A percentile compares a stretch with the other conserved stretches of the same genome.
These are phyloP conservation scores for Saccharomycopsis javanensis DNA, from an alignment of 805 yeast species.

Conservation along the genomic window DNA sequence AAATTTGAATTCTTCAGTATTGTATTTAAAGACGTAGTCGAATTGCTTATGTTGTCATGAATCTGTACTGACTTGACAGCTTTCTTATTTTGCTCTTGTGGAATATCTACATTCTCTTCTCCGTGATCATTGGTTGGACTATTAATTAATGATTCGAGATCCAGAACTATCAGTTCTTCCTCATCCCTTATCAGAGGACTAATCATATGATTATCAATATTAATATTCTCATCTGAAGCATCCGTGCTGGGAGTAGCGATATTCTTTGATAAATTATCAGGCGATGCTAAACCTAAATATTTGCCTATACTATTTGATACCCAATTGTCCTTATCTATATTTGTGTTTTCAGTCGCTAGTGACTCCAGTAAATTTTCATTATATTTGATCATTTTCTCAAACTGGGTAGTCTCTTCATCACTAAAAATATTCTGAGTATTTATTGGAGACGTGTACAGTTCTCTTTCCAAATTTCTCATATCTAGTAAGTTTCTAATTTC, in stretches of 20 bases:
- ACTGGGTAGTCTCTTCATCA: constrained; percentile 12
- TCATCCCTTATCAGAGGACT: neutral
- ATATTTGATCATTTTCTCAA: constrained; percentile 5
- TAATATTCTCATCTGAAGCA: neutral
- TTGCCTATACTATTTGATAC: neutral
- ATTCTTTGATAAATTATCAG: neutral
- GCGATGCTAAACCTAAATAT: neutral
- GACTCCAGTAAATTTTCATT: neutral
- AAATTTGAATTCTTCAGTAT: neutral
- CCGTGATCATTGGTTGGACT: neutral
- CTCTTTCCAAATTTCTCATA: constrained; percentile 2
- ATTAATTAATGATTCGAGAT: neutral
- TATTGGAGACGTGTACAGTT: neutral
- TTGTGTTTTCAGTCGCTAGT: neutral
- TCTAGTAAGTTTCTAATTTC: constrained; percentile 11
- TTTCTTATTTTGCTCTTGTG: neutral
- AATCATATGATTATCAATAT: neutral
- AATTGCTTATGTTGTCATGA: neutral
- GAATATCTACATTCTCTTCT: neutral
- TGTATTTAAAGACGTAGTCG: neutral
- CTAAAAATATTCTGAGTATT: neutral
- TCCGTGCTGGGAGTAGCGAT: neutral
- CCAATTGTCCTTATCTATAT: neutral
- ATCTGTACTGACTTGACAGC: neutral
- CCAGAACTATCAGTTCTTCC: neutral